Conservation (phyloP, 2,329 filamentous ascomycete genomes). For the Cladosporium sp. region DNA sequence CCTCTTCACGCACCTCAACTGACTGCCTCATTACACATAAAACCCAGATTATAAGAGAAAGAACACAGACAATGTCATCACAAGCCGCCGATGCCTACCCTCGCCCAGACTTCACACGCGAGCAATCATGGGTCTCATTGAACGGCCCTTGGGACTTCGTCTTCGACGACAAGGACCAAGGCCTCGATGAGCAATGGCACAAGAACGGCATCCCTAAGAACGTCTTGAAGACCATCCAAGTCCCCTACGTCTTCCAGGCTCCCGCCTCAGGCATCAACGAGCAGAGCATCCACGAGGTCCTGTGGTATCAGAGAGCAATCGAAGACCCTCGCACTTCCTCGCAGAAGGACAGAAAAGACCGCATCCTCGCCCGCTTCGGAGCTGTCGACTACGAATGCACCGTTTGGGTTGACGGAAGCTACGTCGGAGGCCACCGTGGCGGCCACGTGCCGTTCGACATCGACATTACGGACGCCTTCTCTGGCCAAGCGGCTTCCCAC, state of each 20-base stretch:
- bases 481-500: conserved; percentile 21
- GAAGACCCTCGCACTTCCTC: conserved; percentile 21
- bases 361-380: conserved; percentile 50
- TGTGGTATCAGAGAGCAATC: conserved; percentile 55
- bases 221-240: conserved; percentile 49
- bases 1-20: background rate
- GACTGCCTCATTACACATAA: background rate
- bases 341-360: conserved; percentile 30
- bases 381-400: conserved; percentile 57
- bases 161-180: conserved; percentile 59
- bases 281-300: conserved; percentile 56
- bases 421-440: conserved; percentile 50
- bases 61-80: background rate
- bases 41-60: background rate
- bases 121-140: conserved; percentile 53
- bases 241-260: conserved; percentile 61
- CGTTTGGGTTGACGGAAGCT: conserved; percentile 50
- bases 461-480: conserved; percentile 47
- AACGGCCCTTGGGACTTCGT: conserved; percentile 59
- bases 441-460: conserved; percentile 54
- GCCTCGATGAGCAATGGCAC: conserved; percentile 50
- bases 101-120: conserved; percentile 58
- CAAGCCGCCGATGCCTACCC: conserved; percentile 42
- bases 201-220: conserved; percentile 44
- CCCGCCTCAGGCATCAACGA: conserved; percentile 58